phyloP scores from a whole-genome alignment of 441 rosid species.

The Melianthus villosus region DNA sequence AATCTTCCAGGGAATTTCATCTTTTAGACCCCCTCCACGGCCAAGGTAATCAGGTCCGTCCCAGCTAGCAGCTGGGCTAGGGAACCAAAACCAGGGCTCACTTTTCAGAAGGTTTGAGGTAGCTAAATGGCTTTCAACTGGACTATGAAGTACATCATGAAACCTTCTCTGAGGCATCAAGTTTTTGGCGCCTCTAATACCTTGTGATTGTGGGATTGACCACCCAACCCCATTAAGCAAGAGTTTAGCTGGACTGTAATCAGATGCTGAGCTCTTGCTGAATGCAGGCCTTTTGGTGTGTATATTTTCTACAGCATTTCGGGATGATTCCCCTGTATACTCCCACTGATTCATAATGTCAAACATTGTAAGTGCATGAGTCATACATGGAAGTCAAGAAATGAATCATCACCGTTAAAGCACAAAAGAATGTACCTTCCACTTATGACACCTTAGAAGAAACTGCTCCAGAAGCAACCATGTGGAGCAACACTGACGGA shows the following conservation, averaged over 20 bases:
- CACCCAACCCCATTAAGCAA: slow-evolving; percentile 76
- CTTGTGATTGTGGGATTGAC: slow-evolving; percentile 66
- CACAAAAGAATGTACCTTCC: slow-evolving; percentile 50
- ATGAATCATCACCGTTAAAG: slow-evolving; percentile 9
- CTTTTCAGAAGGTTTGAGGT: slow-evolving; percentile 28
- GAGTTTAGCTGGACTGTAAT: slow-evolving; percentile 56
- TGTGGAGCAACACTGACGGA: slow-evolving; percentile 80
- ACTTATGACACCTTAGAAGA: slow-evolving; percentile 63
- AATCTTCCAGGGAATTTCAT: slow-evolving; percentile 77
- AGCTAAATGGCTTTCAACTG: slow-evolving; percentile 22
- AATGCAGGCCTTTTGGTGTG: slow-evolving; percentile 25
- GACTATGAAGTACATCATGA: slow-evolving; percentile 15
- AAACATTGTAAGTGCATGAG: slow-evolving; percentile 4
- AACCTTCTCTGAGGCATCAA: slow-evolving; percentile 36
- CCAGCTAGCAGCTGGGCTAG: slow-evolving; percentile 75
- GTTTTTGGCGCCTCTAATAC: slow-evolving; percentile 38
- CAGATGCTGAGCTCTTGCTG: slow-evolving; percentile 34
- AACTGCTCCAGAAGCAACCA: slow-evolving; percentile 94
- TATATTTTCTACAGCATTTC: slow-evolving; percentile 33
- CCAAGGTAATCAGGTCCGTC: slow-evolving; percentile 68
- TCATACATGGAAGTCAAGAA: slow-evolving; percentile 1
- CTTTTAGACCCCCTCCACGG: slow-evolving; percentile 57
- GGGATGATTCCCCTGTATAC: slow-evolving; percentile 52
- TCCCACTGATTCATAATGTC: slow-evolving; percentile 65
- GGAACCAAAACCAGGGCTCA: slow-evolving; percentile 94